Conservation (phyloP, 2,329 filamentous ascomycete genomes). For the Didymellaceae sp. region DNA sequence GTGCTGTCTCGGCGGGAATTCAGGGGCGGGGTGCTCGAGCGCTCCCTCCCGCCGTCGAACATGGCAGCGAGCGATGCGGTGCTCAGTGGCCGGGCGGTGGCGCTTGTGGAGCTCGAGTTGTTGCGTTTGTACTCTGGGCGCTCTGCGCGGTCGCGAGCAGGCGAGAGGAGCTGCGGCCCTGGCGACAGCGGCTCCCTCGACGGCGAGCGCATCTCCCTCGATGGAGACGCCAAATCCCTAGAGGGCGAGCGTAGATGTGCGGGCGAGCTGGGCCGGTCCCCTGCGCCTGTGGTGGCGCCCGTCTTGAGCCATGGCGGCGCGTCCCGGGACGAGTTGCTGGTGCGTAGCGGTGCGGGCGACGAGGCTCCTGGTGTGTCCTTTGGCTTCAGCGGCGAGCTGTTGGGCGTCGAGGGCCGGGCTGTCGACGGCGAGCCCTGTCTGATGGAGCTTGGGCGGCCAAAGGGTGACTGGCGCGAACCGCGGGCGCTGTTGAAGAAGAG, state of each 20-base stretch:
- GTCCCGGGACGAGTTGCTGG: conserved; percentile 42
- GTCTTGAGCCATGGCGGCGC: conserved; percentile 47
- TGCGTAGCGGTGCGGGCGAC: conserved; percentile 37
- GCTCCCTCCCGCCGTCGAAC: conserved; percentile 47
- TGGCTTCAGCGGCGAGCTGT: conserved; percentile 50
- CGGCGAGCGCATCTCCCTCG: conserved; percentile 26
- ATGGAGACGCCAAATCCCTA: conserved; percentile 34
- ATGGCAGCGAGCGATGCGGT: conserved; percentile 45
- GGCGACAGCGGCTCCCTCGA: conserved; percentile 20
- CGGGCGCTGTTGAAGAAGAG: conserved; percentile 54
- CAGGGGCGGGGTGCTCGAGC: conserved; percentile 20
- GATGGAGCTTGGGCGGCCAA: conserved; percentile 53
- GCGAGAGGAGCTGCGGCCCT: conserved; percentile 4
- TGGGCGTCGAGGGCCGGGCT: conserved; percentile 49
- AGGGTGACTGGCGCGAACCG: conserved; percentile 47
- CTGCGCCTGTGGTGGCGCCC: conserved; percentile 34
- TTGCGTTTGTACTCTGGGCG: conserved; percentile 16
- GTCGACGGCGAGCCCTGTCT: conserved; percentile 48
- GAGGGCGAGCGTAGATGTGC: conserved; percentile 30
- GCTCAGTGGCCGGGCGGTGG: conserved; percentile 33
- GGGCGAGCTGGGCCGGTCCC: conserved; percentile 41
- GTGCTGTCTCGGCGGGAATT: conserved; percentile 7
- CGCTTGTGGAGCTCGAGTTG: conserved; percentile 24
- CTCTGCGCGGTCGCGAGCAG: conserved; percentile 14
- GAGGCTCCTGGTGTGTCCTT: conserved; percentile 35